Base-by-base conservation (phyloP, 2,329 filamentous ascomycete species). In the Diaporthe sp. region DNA sequence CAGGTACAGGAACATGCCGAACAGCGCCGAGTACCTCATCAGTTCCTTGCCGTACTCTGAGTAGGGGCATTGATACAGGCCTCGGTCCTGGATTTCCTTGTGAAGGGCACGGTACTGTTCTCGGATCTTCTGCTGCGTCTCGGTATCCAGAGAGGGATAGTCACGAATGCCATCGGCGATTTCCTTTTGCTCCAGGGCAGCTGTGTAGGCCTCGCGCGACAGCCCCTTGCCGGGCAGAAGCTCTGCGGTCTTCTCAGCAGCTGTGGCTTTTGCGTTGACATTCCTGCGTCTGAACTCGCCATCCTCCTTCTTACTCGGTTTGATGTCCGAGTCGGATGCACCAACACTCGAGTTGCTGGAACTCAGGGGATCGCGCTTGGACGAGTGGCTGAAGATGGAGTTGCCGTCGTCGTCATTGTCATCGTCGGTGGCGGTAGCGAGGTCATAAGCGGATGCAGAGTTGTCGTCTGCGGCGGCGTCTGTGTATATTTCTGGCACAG, bases 1-100 rank as follows among this genome's bases (percentile, higher is more conserved):
- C 2, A 86, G 78, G 25, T 84, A 79, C 13, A 87, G 73, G 79
- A 90, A 92, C 0, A 81, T 74, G 0, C 76, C 79, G 75, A 93
- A 92, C 9, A 93, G 81, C 0, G 83, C 77, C 0, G 80, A 78
- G 79, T 92, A 92, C 15, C 91, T 89, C n/a, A 85, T 77, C 78
- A 86, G 82, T 80, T 93, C 91, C 81, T 89, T 89, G 76, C 81
- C 88, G 76, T 93, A 93, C 57, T 89, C 89, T 2, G 83, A 78
- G 81, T 91, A 92, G 1, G 83, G 86, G 78, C 91, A 93, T 13
- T 89, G 77, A 82, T 93, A 93, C 25, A 90, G 85, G 3, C 91
- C 91, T 75, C 87, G 84, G 12, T 88, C 87, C 70, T 87, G 85
- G 77, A 93, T 81, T 57, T 85, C 84, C 77, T 90, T 84, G 79